phyloP scores from a whole-genome alignment of 805 yeast species.

The Candida maris region DNA sequence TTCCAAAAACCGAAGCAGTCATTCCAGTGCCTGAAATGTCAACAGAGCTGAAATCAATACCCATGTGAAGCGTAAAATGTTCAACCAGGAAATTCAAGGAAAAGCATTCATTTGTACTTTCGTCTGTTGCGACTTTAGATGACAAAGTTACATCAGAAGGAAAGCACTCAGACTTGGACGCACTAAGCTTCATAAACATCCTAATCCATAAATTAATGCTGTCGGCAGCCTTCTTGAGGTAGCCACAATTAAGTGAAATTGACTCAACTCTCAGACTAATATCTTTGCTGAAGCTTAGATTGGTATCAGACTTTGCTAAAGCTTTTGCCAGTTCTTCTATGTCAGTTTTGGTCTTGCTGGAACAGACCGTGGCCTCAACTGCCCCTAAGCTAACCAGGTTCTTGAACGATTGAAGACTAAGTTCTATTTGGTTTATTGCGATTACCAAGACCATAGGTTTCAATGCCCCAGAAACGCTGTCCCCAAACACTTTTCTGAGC shows the following conservation, averaged over 20 bases:
- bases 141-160: too few relatives aligned
- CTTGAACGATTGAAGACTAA: constrained; percentile 22
- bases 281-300: constrained; percentile 20
- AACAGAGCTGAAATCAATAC: constrained; percentile 20
- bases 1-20: constrained; percentile 15
- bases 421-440: constrained; percentile 10
- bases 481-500: constrained; percentile 48
- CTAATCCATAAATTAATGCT: constrained; percentile 4
- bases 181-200: not conserved
- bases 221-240: constrained; percentile 2
- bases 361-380: constrained; percentile 13
- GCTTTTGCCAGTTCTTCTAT: constrained; percentile 15
- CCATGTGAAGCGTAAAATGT: constrained; percentile 18
- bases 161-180: not conserved
- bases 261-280: constrained; percentile 18
- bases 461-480: constrained; percentile 13
- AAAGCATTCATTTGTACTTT: too few relatives aligned
- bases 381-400: constrained; percentile 15
- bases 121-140: too few relatives aligned
- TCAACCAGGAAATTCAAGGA: constrained; percentile 19
- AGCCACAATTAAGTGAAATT: constrained; percentile 12
- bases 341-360: constrained; percentile 9
- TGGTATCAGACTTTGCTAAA: constrained; percentile 7
- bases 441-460: constrained; percentile 7
- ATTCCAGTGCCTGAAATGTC: constrained; percentile 19